A percentile compares a stretch with the other conserved stretches of the same genome.
These are phyloP conservation scores for Yamadazyma paraphyllophila DNA, from an alignment of 805 yeast species.

Conservation along the genomic window DNA sequence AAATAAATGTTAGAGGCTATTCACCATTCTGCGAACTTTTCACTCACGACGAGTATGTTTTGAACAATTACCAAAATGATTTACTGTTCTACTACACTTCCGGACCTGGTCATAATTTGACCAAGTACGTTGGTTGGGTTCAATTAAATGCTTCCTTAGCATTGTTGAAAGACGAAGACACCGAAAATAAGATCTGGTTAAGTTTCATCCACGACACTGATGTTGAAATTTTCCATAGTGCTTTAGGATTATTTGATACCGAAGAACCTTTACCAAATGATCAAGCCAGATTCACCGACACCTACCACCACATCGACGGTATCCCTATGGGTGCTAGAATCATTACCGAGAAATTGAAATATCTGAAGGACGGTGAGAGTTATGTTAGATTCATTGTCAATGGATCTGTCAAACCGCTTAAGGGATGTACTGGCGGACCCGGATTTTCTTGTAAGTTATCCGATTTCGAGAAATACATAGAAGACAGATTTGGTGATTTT, in stretches of 20 bases:
- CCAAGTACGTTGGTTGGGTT: constrained; percentile 60
- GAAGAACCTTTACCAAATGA: constrained; percentile 43
- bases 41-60: constrained; percentile 65
- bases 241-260: constrained; percentile 56
- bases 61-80: constrained; percentile 60
- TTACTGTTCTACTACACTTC: constrained; percentile 56
- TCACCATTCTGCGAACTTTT: constrained; percentile 68
- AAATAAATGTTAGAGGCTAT: constrained; percentile 64
- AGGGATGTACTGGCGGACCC: constrained; percentile 36
- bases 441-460: constrained; percentile 42
- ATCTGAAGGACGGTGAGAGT: constrained; percentile 21
- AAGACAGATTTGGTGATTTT: constrained; percentile 24
- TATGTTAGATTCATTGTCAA: constrained; percentile 40
- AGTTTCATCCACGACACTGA: constrained; percentile 78
- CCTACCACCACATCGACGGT: constrained; percentile 41
- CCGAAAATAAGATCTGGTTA: constrained; percentile 55
- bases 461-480: constrained; percentile 30
- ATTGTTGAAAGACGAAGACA: constrained; percentile 43
- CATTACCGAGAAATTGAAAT: constrained; percentile 35
- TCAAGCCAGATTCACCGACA: constrained; percentile 45
- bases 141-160: constrained; percentile 48
- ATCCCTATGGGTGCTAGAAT: constrained; percentile 43
- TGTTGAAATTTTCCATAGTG: constrained; percentile 57
- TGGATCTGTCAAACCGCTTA: constrained; percentile 40
- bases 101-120: constrained; percentile 61